A percentile compares a stretch with the other conserved stretches of the same genome.
phyloP scores from a whole-genome alignment of 768 basidiomycete species.

The Podaxis sp. region DNA sequence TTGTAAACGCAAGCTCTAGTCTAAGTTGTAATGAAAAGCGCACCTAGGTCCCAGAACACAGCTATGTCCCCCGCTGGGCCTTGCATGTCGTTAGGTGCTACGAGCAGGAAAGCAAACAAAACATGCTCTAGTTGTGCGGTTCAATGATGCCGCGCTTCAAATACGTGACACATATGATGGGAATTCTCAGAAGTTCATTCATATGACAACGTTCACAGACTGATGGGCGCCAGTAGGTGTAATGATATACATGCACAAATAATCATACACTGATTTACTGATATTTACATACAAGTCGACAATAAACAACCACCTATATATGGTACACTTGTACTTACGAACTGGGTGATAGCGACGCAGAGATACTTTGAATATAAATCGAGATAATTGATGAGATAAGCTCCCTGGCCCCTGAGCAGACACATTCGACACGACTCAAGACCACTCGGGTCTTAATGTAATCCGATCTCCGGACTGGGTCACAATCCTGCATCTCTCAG shows the following conservation, averaged over 20 bases:
- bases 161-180: neutral
- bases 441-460: constrained; percentile 31
- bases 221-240: neutral
- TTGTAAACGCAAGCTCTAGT: neutral
- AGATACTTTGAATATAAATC: neutral
- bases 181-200: neutral
- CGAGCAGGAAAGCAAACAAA: neutral
- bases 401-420: neutral
- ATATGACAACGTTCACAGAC: neutral
- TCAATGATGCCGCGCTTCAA: neutral
- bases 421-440: neutral
- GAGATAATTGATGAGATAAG: neutral
- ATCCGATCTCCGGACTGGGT: constrained; percentile 40
- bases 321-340: neutral
- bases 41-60: constrained; percentile 13
- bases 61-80: constrained; percentile 1
- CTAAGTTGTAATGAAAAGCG: neutral
- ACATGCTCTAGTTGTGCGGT: neutral
- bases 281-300: neutral
- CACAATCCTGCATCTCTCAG: constrained; percentile 38
- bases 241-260: neutral
- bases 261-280: neutral
- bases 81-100: neutral
- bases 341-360: neutral
- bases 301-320: neutral